Base-by-base conservation (phyloP, 2,329 filamentous ascomycete species). In the Colletotrichum costaricense region DNA sequence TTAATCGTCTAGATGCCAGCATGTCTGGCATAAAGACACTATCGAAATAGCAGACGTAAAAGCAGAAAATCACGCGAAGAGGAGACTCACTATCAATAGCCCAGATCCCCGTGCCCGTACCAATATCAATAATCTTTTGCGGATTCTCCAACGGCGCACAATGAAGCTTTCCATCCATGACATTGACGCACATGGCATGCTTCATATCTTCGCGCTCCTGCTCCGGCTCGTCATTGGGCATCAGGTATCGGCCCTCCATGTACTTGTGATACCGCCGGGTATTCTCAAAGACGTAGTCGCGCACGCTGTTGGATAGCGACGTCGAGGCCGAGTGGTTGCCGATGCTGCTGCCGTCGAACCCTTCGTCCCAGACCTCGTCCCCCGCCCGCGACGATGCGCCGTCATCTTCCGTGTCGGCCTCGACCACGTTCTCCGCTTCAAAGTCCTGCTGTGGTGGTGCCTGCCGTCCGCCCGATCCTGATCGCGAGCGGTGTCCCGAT, bases 91-190 rank as follows among this genome's bases (percentile, higher is more conserved):
- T 75, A 67, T 86, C 83, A 14, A 86, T 84, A 2, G 84, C 84
- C 84, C 84, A 86, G 9, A 85, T 82, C 0, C 84, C 84, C 1
- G 84, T 86, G 0, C 84, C 84, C 0, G 84, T 86, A 1, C 84
- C 84, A 4, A 86, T 68, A 73, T 86, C 85, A 12, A 85, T 78
- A 66, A 86, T 84, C 76, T 81, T 84, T 52, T 84, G 79, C 6
- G 84, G 84, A 56, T 81, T 75, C 9, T 77, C 75, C 30, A 81
- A 75, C 5, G 78, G 81, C 5, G 82, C 78, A 64, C 80, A 83
- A 35, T 81, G 83, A 4, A 82, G 73, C 22, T 77, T 78, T 2
- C 82, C 82, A 28, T 82, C 78, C 3, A 81, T 83, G 0, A 81
- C 79, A 55, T 84, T 82, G 5, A 84, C 76, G 46, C 72, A 74